Evolutionary conservation across 768 basidiomycete species (phyloP), one percentile per base, ranked within the genome.

Genomic region (Kwoniella sp.): DNA sequence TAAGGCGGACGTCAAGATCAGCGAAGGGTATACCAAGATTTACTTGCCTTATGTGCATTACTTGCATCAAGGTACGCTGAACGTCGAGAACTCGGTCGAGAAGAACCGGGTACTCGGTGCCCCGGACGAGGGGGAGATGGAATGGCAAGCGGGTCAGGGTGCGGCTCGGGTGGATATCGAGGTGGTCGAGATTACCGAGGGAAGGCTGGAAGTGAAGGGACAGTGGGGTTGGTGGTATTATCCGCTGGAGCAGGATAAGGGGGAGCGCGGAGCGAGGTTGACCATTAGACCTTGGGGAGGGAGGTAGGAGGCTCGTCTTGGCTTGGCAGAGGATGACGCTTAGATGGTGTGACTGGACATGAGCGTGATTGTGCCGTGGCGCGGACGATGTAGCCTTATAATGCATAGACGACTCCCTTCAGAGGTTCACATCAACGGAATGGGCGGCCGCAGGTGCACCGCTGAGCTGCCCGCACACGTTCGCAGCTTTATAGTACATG

Each of bases 41-140:
- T 99, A 81, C 68, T 67, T 98, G 1, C 95, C 95, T 2, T 78
- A 90, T 38, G 84, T 93, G 17, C 95, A 99, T 72, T 98, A 84
- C 69, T 20, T 92, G 86, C 23, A 90, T 89, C 77, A 84, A 89
- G 15, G 37, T 22, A 17, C 47, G 7, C 11, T 25, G 3, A 12
- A 44, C 17, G 19, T 33, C 3, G 32, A 38, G 22, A 37, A 27
- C 3, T 78, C 79, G 55, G 74, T 77, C 19, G 29, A 46, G 7
- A 36, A 40, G 28, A 41, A 27, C 19, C 25, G 39, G 17, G 20
- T 61, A n/a, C 15, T 56, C 9, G 63, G 62, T 10, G 20, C 49
- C 31, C 49, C 59, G 2, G 52, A 55, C 3, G 34, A 8, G 5
- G 48, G 46, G 15, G 52, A 36, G 7, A 12, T 39, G 9, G 33